A percentile compares a stretch with the other conserved stretches of the same genome.
These are phyloP conservation scores for Trichocomaceae sp. DNA, from an alignment of 2,329 filamentous ascomycete species.

Conservation along the genomic window DNA sequence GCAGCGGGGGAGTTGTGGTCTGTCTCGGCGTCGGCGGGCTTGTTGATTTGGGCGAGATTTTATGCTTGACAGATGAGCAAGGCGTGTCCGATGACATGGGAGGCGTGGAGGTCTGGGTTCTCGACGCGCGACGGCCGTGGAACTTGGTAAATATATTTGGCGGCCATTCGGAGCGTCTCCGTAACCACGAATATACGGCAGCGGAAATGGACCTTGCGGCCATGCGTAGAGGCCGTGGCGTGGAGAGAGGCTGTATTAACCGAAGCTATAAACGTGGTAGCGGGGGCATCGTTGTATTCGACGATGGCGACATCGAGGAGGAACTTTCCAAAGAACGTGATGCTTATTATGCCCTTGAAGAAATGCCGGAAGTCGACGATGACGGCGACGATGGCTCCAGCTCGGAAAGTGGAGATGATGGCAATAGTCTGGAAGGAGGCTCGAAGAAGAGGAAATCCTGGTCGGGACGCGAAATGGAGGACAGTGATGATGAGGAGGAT, in stretches of 20 bases:
- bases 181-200: constrained; percentile 46
- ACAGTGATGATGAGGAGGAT: constrained; percentile 62
- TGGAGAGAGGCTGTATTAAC: constrained; percentile 66
- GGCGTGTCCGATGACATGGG: constrained; percentile 58
- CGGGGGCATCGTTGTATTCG: constrained; percentile 88
- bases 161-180: constrained; percentile 42
- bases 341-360: constrained; percentile 75
- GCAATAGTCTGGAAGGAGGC: constrained; percentile 26
- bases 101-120: constrained; percentile 90
- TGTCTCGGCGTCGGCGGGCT: constrained; percentile 90
- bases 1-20: constrained; percentile 79
- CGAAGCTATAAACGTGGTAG: constrained; percentile 67
- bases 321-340: constrained; percentile 67
- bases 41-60: constrained; percentile 73
- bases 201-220: constrained; percentile 38
- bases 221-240: constrained; percentile 54
- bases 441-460: constrained; percentile 71
- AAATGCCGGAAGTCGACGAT: constrained; percentile 86
- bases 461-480: constrained; percentile 63
- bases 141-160: constrained; percentile 92
- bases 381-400: constrained; percentile 57
- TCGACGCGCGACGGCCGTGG: constrained; percentile 89
- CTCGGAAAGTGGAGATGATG: constrained; percentile 49
- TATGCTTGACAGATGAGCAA: constrained; percentile 64
- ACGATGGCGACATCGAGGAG: constrained; percentile 91